Evolutionary conservation across 306 rosid species (phyloP).

Genomic region (Prunus mira): DNA sequence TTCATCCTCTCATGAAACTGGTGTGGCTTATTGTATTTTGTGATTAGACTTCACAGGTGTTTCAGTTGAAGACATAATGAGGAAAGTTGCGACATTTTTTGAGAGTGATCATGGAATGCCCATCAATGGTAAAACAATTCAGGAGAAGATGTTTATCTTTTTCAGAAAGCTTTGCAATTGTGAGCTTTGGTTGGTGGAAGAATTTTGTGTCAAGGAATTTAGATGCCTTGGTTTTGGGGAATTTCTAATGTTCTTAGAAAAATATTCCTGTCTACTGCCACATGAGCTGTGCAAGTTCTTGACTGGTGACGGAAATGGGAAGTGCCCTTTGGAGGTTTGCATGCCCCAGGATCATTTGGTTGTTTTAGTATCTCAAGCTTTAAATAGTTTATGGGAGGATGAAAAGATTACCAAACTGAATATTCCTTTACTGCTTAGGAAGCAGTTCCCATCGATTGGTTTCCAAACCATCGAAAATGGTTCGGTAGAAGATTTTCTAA

Average conservation of each 20-base stretch:
- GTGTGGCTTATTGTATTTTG: slow-evolving; percentile 13
- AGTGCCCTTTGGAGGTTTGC: slow-evolving; percentile 49
- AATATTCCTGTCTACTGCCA: slow-evolving; percentile 55
- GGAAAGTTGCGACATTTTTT: slow-evolving; percentile 52
- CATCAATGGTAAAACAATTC: slow-evolving; percentile 24
- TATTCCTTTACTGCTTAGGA: slow-evolving; percentile 56
- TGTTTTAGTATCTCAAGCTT: slow-evolving; percentile 69
- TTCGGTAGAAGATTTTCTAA: slow-evolving; percentile 52
- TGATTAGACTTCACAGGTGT: slow-evolving; percentile 44
- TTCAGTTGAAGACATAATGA: slow-evolving; percentile 60
- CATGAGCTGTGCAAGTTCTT: slow-evolving; percentile 45
- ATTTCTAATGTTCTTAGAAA: slow-evolving; percentile 64
- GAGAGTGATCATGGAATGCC: slow-evolving; percentile 42
- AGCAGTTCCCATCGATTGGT: slow-evolving; percentile 68
- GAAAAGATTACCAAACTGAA: slow-evolving; percentile 48
- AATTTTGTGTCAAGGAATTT: slow-evolving; percentile 63
- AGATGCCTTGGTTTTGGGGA: slow-evolving; percentile 78
- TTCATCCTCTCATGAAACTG: slow-evolving; percentile 11
- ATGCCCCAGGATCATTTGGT: slow-evolving; percentile 63
- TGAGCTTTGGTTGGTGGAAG: slow-evolving; percentile 72
- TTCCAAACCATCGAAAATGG: slow-evolving; percentile 54
- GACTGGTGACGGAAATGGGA: slow-evolving; percentile 36
- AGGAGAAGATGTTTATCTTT: slow-evolving; percentile 37
- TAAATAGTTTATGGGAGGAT: slow-evolving; percentile 56
- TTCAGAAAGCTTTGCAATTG: slow-evolving; percentile 64